Base-by-base conservation (phyloP, 345 rosid genomes). In the Cardamine chenopodiifolia region DNA sequence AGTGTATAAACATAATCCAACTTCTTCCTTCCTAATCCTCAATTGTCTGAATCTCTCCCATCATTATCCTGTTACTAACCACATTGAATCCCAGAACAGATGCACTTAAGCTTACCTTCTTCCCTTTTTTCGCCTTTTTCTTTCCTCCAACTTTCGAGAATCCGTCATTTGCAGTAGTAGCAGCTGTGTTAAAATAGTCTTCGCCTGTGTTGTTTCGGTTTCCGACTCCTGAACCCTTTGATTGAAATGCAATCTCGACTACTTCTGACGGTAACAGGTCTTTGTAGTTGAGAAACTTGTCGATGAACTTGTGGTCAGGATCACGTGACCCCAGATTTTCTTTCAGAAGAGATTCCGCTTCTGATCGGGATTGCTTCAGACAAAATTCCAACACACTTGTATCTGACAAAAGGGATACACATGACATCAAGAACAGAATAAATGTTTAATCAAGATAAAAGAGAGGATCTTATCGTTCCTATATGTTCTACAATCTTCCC, bases 61-160 rank as follows among this genome's bases (percentile, higher is more conserved):
- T 95, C 98, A 90, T 90, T 72, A 95, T 95, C 73, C 98, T 86
- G 87, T 95, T 92, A 73, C 99, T 95, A 45, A 95, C 98, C 12
- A 95, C 98, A 29, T 84, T 95, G 49, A 95, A 95, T n/a, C 98
- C 98, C 34, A 95, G 73, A 72, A 82, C 97, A 10, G 94, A 75
- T 3, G 92, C 83, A 37, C 83, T 92, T 17, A 94, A 86, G 84
- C 85, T 94, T 83, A 92, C 92, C 83, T 92, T 92, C 89, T 95
- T 95, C 56, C 96, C 96, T 80, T 89, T 90, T 81, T 92, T 95
- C 6, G 88, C 90, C 78, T 85, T 90, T 67, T 84, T 92, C 90
- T 88, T 90, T 61, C 92, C 86, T 66, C 91, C 93, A 7, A 83
- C 92, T 74, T 88, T 90, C 4, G 88, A 63, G 19, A 85, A 74